A percentile compares a stretch with the other conserved stretches of the same genome.
phyloP scores from a whole-genome alignment of 1,284 basidiomycete species.

The Chondrostereum purpureum region DNA sequence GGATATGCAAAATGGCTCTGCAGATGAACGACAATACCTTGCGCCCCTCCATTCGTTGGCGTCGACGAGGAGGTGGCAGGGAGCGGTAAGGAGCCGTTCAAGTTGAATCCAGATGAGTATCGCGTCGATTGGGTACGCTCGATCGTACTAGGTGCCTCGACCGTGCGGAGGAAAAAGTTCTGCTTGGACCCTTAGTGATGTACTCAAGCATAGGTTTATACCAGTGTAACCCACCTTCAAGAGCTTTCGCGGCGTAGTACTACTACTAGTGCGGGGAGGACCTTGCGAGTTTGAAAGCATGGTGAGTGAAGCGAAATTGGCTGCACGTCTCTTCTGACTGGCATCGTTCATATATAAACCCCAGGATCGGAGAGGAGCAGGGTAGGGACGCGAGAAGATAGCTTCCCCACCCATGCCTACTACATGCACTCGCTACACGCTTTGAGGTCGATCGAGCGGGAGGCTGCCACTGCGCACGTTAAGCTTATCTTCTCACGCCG shows the following conservation, averaged over 20 bases:
- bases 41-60: constrained; percentile 1
- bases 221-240: constrained; percentile 17
- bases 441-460: too few relatives aligned
- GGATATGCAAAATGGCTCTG: not conserved
- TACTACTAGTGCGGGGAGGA: constrained; percentile 15
- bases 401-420: too few relatives aligned
- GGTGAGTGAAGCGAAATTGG: not conserved
- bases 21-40: constrained; percentile 3
- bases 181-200: constrained; percentile 33
- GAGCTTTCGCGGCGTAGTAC: constrained; percentile 7
- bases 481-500: too few relatives aligned
- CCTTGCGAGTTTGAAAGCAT: not conserved
- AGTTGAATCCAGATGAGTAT: constrained; percentile 36
- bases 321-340: too few relatives aligned
- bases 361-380: too few relatives aligned
- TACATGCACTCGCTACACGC: too few relatives aligned
- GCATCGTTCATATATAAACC: too few relatives aligned
- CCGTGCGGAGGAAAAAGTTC: constrained; percentile 44
- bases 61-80: constrained; percentile 1
- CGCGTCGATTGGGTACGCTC: constrained; percentile 30
- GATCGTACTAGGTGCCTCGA: constrained; percentile 37
- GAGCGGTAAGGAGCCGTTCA: constrained; percentile 26
- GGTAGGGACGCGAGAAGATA: too few relatives aligned
- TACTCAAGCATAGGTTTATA: not conserved
- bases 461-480: too few relatives aligned